These are phyloP conservation scores for Termitomyces sp. DNA, from an alignment of 768 basidiomycete genomes.

Conservation along the genomic window DNA sequence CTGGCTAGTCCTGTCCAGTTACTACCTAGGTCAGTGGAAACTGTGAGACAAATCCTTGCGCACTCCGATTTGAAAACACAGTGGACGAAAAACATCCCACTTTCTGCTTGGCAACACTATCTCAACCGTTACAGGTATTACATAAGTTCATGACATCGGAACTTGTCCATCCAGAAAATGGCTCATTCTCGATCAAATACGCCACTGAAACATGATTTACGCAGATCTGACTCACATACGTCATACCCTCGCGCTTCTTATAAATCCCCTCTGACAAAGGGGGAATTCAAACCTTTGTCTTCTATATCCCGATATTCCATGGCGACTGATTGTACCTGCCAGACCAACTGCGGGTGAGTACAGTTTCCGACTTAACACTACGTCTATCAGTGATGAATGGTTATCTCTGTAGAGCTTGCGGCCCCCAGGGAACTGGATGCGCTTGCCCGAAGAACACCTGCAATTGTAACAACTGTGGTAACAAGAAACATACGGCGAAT, in stretches of 20 bases:
- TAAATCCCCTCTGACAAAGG: neutral
- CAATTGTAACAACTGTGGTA: conserved; percentile 28
- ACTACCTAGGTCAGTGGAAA: too few relatives aligned
- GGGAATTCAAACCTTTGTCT: neutral
- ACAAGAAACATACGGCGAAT: conserved; percentile 31
- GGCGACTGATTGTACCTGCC: conserved; percentile 25
- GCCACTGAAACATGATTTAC: conserved; percentile 2
- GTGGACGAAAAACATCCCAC: too few relatives aligned
- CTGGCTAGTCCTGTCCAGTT: too few relatives aligned
- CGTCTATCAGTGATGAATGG: neutral
- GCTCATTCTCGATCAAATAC: neutral
- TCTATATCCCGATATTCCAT: conserved; percentile 6
- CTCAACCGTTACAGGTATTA: too few relatives aligned
- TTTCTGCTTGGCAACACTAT: neutral
- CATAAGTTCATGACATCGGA: neutral
- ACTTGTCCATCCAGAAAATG: neutral
- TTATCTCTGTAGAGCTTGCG: conserved; percentile 24
- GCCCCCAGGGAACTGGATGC: conserved; percentile 30
- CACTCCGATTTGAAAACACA: too few relatives aligned
- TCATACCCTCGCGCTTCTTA: conserved; percentile 2
- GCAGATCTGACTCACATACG: conserved; percentile 5
- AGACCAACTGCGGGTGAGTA: conserved; percentile 22
- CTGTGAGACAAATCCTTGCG: too few relatives aligned
- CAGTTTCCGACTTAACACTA: neutral
- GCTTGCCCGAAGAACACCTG: conserved; percentile 29